A percentile compares a stretch with the other conserved stretches of the same genome.
These are phyloP conservation scores for Lichtheimia corymbifera DNA, from an alignment of 371 early-diverging fungal species.

Conservation along the genomic window DNA sequence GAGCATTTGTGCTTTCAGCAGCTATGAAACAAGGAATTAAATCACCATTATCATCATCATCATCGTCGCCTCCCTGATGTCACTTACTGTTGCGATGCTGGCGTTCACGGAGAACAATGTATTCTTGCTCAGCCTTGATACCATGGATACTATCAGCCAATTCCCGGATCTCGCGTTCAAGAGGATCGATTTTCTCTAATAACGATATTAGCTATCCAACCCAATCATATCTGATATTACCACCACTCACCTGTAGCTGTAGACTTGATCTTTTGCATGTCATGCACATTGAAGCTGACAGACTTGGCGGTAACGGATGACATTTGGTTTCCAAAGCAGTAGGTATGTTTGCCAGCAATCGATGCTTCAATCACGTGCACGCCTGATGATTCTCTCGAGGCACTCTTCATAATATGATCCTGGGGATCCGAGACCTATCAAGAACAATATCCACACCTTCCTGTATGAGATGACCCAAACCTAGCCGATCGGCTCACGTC, in stretches of 20 bases:
- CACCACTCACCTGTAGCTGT: constrained; percentile 25
- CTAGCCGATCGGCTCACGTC: too few species aligned
- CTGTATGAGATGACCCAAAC: too few species aligned
- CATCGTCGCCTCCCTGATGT: neutral
- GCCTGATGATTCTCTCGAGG: constrained; percentile 47
- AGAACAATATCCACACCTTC: too few species aligned
- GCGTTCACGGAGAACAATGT: constrained; percentile 69
- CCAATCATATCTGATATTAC: neutral
- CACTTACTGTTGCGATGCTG: constrained; percentile 72
- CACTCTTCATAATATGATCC: constrained; percentile 46
- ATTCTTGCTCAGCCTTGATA: constrained; percentile 76
- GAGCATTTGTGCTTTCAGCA: constrained; percentile 74
- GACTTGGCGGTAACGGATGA: constrained; percentile 52
- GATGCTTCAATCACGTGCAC: constrained; percentile 59
- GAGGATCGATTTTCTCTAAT: constrained; percentile 57
- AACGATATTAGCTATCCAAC: too few species aligned
- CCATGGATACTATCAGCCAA: constrained; percentile 65
- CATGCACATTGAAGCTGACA: constrained; percentile 55
- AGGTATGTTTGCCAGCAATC: constrained; percentile 60
- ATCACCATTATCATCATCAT: neutral
- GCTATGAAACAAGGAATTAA: constrained; percentile 39
- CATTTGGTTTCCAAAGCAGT: constrained; percentile 76
- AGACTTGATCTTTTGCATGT: constrained; percentile 26
- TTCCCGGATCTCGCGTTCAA: constrained; percentile 67
- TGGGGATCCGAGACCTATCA: constrained; percentile 60